Evolutionary conservation across 2,329 filamentous ascomycete genomes (phyloP), one percentile per base, ranked within the genome.

Genomic region (Byssoonygena ceratinophila): DNA sequence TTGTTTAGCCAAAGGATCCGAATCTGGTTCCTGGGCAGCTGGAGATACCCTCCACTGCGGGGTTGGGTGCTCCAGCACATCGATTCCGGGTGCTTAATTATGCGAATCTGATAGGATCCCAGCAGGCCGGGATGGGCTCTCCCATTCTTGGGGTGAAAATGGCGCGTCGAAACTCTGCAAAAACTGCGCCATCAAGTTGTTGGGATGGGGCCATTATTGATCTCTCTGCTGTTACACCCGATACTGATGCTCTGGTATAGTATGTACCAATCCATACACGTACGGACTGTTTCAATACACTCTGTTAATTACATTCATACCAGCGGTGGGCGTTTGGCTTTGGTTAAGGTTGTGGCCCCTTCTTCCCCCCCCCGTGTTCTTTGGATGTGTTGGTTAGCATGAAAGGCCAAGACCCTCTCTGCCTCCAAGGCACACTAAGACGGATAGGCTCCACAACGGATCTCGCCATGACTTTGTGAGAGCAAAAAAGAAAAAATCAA

Each of bases 31-130:
- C 31, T 37, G 29, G 31, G 16, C 14, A 44, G 25, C 23, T 18
- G 14, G 40, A 8, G 18, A 8, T 4, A 1, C 16, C 40, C 22
- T 29, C 32, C 31, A 27, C 32, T 47, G 45, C 45, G 45, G 45
- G 45, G 45, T 47, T 37, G 18, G 29, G 16, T 46, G 18, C 14
- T 16, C n/a, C 31, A 27, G 45, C 27, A 25, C 20, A 20, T 29
- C 32, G 37, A 37, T 7, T 8, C 18, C 31, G 12, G 16, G 8
- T 18, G 32, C 18, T 27, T n/a, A n/a, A 18, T 16, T 25, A 25
- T 37, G 20, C 43, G 14, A 37, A 47, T 47, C 45, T 47, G 45
- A 47, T 47, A 47, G 45, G 45, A 47, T 37, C 27, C 45, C 45
- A 27, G 27, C 32, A 47, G 31, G 32, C 18, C 37, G 45, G 45